phyloP scores from a whole-genome alignment of 2,329 filamentous ascomycete species.

The Monosporascus sp. region DNA sequence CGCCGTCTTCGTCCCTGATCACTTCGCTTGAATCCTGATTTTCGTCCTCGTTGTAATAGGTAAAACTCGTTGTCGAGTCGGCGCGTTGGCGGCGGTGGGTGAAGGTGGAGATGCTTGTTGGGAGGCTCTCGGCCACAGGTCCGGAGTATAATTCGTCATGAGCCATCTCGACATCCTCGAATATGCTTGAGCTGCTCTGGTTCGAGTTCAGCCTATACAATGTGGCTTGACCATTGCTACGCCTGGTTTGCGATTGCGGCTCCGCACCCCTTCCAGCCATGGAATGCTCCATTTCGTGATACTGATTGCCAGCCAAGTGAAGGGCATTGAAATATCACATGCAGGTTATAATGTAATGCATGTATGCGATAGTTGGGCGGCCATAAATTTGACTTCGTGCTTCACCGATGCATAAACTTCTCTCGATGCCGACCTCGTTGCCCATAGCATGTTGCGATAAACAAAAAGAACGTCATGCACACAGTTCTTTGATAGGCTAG shows the following conservation, averaged over 20 bases:
- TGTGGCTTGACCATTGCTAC: slow-evolving; percentile 14
- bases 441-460: too few species aligned
- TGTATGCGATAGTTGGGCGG: too few species aligned
- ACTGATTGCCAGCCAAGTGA: not conserved
- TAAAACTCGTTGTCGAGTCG: slow-evolving; percentile 83
- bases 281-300: not conserved
- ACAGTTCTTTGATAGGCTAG: too few species aligned
- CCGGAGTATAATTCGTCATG: slow-evolving; percentile 93
- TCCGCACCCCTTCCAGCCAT: slow-evolving; percentile 14
- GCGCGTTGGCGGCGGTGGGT: slow-evolving; percentile 74
- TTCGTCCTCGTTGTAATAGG: slow-evolving; percentile 73
- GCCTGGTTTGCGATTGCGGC: not conserved
- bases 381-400: too few species aligned
- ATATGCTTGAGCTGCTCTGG: slow-evolving; percentile 71
- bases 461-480: too few species aligned
- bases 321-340: not conserved
- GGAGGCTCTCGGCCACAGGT: slow-evolving; percentile 91
- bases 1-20: slow-evolving; percentile 32
- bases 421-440: too few species aligned
- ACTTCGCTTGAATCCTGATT: slow-evolving; percentile 33
- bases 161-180: slow-evolving; percentile 98
- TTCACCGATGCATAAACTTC: too few species aligned
- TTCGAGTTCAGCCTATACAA: slow-evolving; percentile 66
- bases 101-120: slow-evolving; percentile 88
- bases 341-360: not conserved